These are phyloP conservation scores for Skeletonema marinoi DNA, from an alignment of 108 stramenopile species.

Conservation along the genomic window DNA sequence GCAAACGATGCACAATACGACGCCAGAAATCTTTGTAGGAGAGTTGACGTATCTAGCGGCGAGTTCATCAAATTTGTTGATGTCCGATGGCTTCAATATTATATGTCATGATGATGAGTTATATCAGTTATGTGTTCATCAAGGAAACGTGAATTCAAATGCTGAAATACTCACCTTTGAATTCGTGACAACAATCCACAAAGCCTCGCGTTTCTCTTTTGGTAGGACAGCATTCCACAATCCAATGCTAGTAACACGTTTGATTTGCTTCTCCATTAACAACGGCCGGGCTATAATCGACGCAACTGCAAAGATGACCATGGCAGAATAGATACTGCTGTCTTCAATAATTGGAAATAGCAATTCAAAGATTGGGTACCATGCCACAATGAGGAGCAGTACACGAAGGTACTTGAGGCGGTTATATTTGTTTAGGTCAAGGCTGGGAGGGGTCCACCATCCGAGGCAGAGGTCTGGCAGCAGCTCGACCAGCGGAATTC, in stretches of 20 bases:
- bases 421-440: slow-evolving; percentile 35
- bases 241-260: slow-evolving; percentile 34
- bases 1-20: slow-evolving; percentile 9
- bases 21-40: slow-evolving; percentile 20
- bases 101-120: neutral
- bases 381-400: slow-evolving; percentile 32
- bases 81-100: slow-evolving; percentile 28
- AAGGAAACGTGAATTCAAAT: neutral
- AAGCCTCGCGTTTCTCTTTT: slow-evolving; percentile 38
- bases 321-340: slow-evolving; percentile 9
- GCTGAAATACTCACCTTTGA: neutral
- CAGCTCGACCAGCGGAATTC: slow-evolving; percentile 41
- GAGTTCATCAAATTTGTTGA: slow-evolving; percentile 41
- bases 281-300: slow-evolving; percentile 19
- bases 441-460: slow-evolving; percentile 47
- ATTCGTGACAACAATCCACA: slow-evolving; percentile 34
- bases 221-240: slow-evolving; percentile 37
- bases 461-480: slow-evolving; percentile 41
- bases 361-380: slow-evolving; percentile 37
- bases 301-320: slow-evolving; percentile 2
- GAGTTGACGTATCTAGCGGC: slow-evolving; percentile 20
- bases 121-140: no score
- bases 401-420: slow-evolving; percentile 21
- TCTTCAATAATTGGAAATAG: slow-evolving; percentile 22
- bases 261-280: slow-evolving; percentile 37